Percentiles rank a stretch among this genome's conserved stretches.
These are phyloP conservation scores for Lentinula edodes DNA, from an alignment of 768 basidiomycete genomes.

Conservation along the genomic window DNA sequence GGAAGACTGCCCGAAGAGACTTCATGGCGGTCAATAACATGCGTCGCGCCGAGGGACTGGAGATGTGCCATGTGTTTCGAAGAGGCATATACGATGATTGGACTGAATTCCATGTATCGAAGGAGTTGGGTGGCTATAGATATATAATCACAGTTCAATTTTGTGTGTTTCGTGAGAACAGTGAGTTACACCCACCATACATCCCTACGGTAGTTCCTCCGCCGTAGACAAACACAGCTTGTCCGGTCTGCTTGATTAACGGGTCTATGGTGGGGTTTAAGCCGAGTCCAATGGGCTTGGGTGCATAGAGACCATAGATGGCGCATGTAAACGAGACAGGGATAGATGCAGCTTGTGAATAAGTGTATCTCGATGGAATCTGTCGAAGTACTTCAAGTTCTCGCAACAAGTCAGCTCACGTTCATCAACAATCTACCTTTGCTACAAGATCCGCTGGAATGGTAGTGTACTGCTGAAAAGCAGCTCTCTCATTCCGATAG, in stretches of 20 bases:
- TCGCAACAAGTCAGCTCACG: too few relatives aligned
- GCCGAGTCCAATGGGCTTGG: constrained; percentile 29
- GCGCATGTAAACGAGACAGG: constrained; percentile 20
- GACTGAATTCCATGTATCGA: constrained; percentile 18
- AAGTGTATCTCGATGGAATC: constrained; percentile 16
- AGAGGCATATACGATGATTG: constrained; percentile 24
- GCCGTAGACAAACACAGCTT: constrained; percentile 42
- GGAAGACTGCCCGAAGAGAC: neutral
- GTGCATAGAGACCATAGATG: constrained; percentile 17
- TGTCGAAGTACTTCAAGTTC: neutral
- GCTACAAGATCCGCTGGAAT: constrained; percentile 14
- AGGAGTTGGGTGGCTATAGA: constrained; percentile 20
- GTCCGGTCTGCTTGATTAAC: constrained; percentile 34
- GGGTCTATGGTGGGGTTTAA: constrained; percentile 33
- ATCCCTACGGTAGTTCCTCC: constrained; percentile 46
- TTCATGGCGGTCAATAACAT: constrained; percentile 9
- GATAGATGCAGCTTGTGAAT: constrained; percentile 19
- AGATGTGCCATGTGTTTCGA: constrained; percentile 16
- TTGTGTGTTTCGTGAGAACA: neutral
- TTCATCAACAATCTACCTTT: constrained; percentile 6
- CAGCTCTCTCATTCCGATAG: constrained; percentile 6
- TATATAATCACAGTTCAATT: neutral
- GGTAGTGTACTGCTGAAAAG: constrained; percentile 17
- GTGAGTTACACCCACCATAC: constrained; percentile 25
- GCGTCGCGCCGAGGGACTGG: constrained; percentile 22